These are phyloP conservation scores for Wickerhamomyces chambardii DNA, from an alignment of 805 yeast species.

Conservation along the genomic window DNA sequence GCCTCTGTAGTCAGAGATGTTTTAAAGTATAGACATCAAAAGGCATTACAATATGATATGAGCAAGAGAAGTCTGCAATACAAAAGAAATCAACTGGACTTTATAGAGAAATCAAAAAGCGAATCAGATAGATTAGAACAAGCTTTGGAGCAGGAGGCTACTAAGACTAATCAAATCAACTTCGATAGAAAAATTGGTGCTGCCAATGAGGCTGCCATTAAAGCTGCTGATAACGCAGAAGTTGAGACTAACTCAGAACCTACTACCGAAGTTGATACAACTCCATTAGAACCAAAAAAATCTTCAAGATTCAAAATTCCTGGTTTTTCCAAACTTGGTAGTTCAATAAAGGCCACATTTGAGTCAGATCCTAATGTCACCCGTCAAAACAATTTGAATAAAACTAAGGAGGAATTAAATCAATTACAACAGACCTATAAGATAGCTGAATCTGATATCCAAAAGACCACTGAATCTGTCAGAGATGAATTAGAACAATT, in stretches of 20 bases:
- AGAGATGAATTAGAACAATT: conserved; percentile 31
- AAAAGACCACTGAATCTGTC: conserved; percentile 35
- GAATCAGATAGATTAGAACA: conserved; percentile 33
- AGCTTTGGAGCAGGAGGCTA: conserved; percentile 13
- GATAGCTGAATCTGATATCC: conserved; percentile 44
- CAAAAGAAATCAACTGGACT: conserved; percentile 22
- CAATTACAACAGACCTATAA: conserved; percentile 41
- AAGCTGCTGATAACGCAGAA: conserved; percentile 1
- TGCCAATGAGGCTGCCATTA: conserved; percentile 4
- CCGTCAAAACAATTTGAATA: conserved; percentile 39
- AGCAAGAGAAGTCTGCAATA: conserved; percentile 27
- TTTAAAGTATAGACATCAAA: conserved; percentile 42
- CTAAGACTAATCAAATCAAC: conserved; percentile 19
- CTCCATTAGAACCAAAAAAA: conserved; percentile 17
- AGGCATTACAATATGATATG: conserved; percentile 36
- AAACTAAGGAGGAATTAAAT: conserved; percentile 33
- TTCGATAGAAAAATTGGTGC: conserved; percentile 17
- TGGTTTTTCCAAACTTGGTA: conserved; percentile 39
- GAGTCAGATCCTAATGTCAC: conserved; percentile 62
- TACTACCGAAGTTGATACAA: conserved; percentile 5
- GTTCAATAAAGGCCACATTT: conserved; percentile 48
- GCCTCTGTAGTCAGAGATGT: conserved; percentile 47
- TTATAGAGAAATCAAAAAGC: conserved; percentile 31
- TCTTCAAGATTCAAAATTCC: conserved; percentile 40
- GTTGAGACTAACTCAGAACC: neutral